A percentile compares a stretch with the other conserved stretches of the same genome.
Evolutionary conservation across 1,139 yeast genomes (phyloP).

Genomic region (Neolecta irregularis): DNA sequence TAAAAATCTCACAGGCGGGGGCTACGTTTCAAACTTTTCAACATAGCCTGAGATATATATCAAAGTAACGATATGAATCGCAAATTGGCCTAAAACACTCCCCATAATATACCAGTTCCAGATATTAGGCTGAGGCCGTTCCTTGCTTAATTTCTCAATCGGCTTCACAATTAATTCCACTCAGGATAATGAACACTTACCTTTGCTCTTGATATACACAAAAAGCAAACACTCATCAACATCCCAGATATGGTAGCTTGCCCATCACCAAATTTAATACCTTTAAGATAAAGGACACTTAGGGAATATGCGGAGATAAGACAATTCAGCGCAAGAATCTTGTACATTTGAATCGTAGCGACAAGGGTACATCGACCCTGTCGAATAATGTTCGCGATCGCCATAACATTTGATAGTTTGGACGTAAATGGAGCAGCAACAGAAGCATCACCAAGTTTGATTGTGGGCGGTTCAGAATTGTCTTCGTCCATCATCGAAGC

Average conservation of each 20-base stretch:
- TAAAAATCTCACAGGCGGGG: neutral
- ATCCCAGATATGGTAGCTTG: conserved; percentile 92
- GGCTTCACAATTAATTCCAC: conserved; percentile 30
- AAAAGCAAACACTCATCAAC: conserved; percentile 81
- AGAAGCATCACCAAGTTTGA: conserved; percentile 95
- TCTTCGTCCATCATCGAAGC: conserved; percentile 65
- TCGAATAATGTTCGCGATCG: conserved; percentile 86
- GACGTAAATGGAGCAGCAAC: conserved; percentile 99
- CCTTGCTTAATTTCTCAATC: conserved; percentile 70
- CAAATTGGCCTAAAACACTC: conserved; percentile 89
- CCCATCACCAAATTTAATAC: conserved; percentile 95
- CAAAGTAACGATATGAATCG: conserved; percentile 71
- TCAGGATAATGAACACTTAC: neutral
- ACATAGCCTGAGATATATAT: conserved; percentile 71
- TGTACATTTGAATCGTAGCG: conserved; percentile 96
- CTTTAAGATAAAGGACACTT: conserved; percentile 87
- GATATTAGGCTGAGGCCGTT: conserved; percentile 96
- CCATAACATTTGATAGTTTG: conserved; percentile 76
- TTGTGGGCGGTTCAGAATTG: conserved; percentile 76
- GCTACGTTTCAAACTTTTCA: conserved; percentile 50
- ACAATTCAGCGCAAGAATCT: conserved; percentile 90
- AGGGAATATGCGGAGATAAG: conserved; percentile 90
- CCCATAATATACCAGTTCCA: conserved; percentile 95
- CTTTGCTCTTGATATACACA: conserved; percentile 82
- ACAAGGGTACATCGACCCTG: conserved; percentile 98